Conservation (phyloP, 352 stramenopile species). For the Pythium scleroteichum region DNA sequence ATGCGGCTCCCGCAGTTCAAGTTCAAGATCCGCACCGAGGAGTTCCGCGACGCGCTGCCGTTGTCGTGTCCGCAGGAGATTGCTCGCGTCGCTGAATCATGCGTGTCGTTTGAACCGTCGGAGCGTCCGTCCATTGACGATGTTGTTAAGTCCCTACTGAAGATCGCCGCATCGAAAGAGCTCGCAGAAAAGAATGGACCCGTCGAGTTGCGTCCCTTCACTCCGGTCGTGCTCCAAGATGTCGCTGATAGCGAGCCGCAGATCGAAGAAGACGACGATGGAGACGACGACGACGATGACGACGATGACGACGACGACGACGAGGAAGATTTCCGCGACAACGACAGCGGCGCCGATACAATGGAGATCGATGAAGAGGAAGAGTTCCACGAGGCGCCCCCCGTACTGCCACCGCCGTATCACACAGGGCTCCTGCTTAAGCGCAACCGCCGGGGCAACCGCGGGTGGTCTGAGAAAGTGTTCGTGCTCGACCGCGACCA, state of each 20-base stretch:
- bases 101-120: conserved; percentile 73
- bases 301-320: conserved; percentile 44
- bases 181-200: conserved; percentile 6
- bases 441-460: conserved; percentile 67
- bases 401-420: conserved; percentile 42
- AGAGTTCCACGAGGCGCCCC: conserved; percentile 26
- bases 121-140: conserved; percentile 55
- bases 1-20: conserved; percentile 84
- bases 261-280: conserved; percentile 53
- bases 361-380: conserved; percentile 44
- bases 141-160: conserved; percentile 48
- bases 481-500: conserved; percentile 72
- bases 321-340: conserved; percentile 53
- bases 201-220: conserved; percentile 69
- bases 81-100: conserved; percentile 64
- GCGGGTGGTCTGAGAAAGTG: conserved; percentile 69
- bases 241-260: conserved; percentile 59
- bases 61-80: conserved; percentile 57
- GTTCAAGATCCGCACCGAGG: conserved; percentile 57
- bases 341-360: conserved; percentile 39
- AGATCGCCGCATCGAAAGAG: conserved; percentile 40
- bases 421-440: conserved; percentile 69
- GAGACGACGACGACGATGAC: conserved; percentile 49
- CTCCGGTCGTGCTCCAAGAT: conserved; percentile 27
- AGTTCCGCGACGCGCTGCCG: conserved; percentile 73